Conservation (phyloP, 2,329 filamentous ascomycete species). For the Verticillium nonalfalfae region DNA sequence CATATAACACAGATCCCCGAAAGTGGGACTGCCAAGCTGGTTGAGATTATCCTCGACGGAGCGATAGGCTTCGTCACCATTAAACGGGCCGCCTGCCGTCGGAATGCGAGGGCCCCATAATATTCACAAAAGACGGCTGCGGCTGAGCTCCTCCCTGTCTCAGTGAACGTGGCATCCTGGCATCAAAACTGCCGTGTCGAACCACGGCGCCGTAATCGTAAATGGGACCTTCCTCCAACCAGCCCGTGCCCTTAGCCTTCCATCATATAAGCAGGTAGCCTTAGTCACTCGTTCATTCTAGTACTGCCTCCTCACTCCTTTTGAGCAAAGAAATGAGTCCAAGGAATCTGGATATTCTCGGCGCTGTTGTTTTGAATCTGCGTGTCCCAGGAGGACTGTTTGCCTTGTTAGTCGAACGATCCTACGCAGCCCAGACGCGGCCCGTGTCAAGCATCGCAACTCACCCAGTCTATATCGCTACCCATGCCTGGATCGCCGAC, state of each 20-base stretch:
- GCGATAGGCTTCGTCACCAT: not conserved
- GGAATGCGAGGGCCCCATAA: not conserved
- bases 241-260: too few species aligned
- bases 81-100: not conserved
- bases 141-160: too few species aligned
- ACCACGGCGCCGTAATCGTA: too few species aligned
- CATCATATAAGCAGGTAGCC: too few species aligned
- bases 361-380: conserved; percentile 16
- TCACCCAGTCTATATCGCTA: conserved; percentile 7
- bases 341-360: conserved; percentile 18
- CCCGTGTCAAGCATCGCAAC: not conserved
- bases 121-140: too few species aligned
- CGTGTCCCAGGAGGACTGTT: conserved; percentile 16
- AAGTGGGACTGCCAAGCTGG: not conserved
- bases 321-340: conserved; percentile 14
- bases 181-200: too few species aligned
- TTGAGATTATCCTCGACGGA: not conserved
- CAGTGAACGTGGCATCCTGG: too few species aligned
- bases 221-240: too few species aligned
- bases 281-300: too few species aligned
- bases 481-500: not conserved
- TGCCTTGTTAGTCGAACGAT: not conserved
- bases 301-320: not conserved
- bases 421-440: too few species aligned
- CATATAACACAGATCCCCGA: not conserved